phyloP scores from a whole-genome alignment of 2,329 filamentous ascomycete genomes.

The Metarhizium anisopliae region DNA sequence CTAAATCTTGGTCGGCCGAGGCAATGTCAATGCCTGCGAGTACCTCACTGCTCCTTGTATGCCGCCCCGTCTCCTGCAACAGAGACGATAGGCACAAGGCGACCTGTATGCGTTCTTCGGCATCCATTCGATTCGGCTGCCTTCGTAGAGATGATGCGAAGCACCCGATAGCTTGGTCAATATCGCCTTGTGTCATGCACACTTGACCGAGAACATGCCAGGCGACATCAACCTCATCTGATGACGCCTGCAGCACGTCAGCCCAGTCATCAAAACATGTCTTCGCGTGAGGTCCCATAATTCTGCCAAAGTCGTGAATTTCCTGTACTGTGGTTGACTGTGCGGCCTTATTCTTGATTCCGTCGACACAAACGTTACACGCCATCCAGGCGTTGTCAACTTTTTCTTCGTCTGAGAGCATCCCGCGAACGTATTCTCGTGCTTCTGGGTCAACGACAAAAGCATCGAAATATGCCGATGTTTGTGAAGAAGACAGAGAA shows the following conservation, averaged over 20 bases:
- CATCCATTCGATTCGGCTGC: constrained; percentile 4
- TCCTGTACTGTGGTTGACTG: constrained; percentile 12
- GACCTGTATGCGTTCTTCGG: constrained; percentile 13
- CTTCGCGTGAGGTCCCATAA: constrained; percentile 18
- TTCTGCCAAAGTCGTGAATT: constrained; percentile 15
- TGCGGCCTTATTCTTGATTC: constrained; percentile 12
- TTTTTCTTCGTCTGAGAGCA: constrained; percentile 11
- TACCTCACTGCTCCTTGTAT: constrained; percentile 11
- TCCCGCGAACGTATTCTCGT: constrained; percentile 13
- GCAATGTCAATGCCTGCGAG: constrained; percentile 12
- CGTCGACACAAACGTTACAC: constrained; percentile 15
- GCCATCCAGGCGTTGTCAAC: constrained; percentile 15
- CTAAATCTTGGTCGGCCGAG: constrained; percentile 14
- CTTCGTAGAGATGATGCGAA: constrained; percentile 15
- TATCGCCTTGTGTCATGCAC: constrained; percentile 17
- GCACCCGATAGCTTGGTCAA: constrained; percentile 17
- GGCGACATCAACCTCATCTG: constrained; percentile 24
- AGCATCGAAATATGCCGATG: constrained; percentile 11
- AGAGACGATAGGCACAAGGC: constrained; percentile 13
- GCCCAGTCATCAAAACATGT: constrained; percentile 18
- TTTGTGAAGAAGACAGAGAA: constrained; percentile 10
- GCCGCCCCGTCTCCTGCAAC: constrained; percentile 11
- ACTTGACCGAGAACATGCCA: constrained; percentile 25
- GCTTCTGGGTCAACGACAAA: constrained; percentile 15
- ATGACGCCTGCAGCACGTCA: constrained; percentile 6